Evolutionary conservation across 148 eudicot species (phyloP), one percentile per base, ranked within the genome.

Genomic region (Vaccinium vitisidaea): DNA sequence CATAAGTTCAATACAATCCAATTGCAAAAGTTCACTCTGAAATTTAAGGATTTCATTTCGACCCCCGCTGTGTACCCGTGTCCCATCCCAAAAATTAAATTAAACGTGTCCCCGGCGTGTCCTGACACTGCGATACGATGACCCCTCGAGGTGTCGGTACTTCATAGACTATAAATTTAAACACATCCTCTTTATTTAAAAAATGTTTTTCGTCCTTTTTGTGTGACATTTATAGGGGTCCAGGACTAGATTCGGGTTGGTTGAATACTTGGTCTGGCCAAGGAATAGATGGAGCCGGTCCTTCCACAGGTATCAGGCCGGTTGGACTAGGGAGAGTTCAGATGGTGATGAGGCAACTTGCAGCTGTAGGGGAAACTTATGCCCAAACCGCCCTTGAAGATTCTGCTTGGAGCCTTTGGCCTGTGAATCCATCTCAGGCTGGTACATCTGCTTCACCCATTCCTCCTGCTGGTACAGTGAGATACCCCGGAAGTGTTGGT

Each of bases 291-390:
- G 96, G 96, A 83, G 98, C 98, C 13, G 98, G 97, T 58, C 97
- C 99, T 30, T 96, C 99, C 4, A 92, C 85, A 61, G 90, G 92
- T 85, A 87, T 85, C 69, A 84, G 92, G 61, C 84, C 96, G 48
- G 93, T 84, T 83, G 94, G 98, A 52, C 85, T 97, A 67, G 92
- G 93, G 55, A 88, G 96, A 80, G 98, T 97, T 80, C 98, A 97
- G 84, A 94, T 92, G 96, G 92, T 97, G 98, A 94, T 97, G 99
- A 90, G 99, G 84, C 99, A 97, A 71, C 93, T 97, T 88, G 98
- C 99, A 54, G 93, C 97, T 77, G 98, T 96, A 76, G 95, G 99
- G 80, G 99, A 96, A 90, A 94, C 95, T 21, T 96, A 95, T 89
- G 92, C 98, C 59, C 98, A 95, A 69, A 93, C 92, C 58, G 93